Base-by-base conservation (phyloP, 495 filamentous ascomycete species). In the Cairneyella variabilis region DNA sequence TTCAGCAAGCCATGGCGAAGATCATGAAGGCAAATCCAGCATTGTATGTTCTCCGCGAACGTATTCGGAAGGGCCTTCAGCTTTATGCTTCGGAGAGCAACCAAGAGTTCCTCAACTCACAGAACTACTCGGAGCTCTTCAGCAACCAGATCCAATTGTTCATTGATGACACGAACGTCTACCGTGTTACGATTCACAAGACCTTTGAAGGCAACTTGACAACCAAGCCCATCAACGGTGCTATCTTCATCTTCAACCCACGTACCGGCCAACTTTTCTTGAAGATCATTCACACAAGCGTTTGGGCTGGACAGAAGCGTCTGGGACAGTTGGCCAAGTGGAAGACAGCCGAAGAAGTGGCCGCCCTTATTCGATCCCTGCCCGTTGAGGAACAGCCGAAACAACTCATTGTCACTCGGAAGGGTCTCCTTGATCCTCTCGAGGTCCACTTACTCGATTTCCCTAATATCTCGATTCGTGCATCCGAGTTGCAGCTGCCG, bases 281-380 rank as follows among this genome's bases (percentile, higher is more conserved):
- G 61, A 99, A 99, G 82, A 97, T 99, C 64, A 99, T 99, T 59
- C 95, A 99, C 72, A 99, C 95, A 3, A 97, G 91, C 62, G 95
- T 99, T 34, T 99, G 95, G 95, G 95, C 95, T 28, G 95, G 95
- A 36, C 95, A 99, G 70, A 99, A 99, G 71, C 95, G 95, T 87
- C 78, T 99, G 14, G 95, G 95, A 54, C 95, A 99, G 70, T 72
- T 99, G 57, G 95, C 95, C 25, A 99, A 99, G 68, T 99, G 95
- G 95, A 99, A 99, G 78, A 99, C 95, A 20, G 95, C 95, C 16
- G 95, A 99, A 85, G 95, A 99, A 90, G 95, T 97, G 16, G 95
- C 92, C 0, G 95, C 95, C 11, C 77, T 99, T 20, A 99, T 99
- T 69, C 84, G 95, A 53, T 99, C 95, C 8, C 76, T 99, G 30